These are phyloP conservation scores for Botrytis tulipae DNA, from an alignment of 2,329 filamentous ascomycete genomes.

Conservation along the genomic window DNA sequence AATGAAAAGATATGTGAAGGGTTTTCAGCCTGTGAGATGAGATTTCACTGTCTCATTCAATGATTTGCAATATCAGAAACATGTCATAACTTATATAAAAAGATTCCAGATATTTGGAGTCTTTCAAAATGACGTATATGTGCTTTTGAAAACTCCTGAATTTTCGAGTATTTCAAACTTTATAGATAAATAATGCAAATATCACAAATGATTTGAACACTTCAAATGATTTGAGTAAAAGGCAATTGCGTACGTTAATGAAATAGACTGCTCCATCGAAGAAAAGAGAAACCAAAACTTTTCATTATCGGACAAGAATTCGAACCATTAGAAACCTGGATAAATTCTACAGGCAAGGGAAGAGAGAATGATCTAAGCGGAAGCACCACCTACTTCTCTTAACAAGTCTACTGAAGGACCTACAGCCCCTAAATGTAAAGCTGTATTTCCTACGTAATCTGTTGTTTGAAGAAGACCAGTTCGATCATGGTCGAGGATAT, in stretches of 20 bases:
- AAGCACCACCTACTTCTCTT: constrained; percentile 46
- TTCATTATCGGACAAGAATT: background rate
- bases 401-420: constrained; percentile 53
- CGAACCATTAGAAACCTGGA: background rate
- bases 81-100: background rate
- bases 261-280: background rate
- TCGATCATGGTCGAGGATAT: constrained; percentile 35
- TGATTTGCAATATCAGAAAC: background rate
- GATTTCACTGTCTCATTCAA: background rate
- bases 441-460: constrained; percentile 43
- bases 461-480: constrained; percentile 38
- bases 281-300: background rate
- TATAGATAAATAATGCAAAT: background rate
- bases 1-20: background rate
- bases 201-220: background rate
- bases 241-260: background rate
- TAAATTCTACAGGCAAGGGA: background rate
- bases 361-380: background rate
- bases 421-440: constrained; percentile 42
- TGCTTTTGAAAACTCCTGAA: background rate
- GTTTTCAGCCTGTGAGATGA: background rate
- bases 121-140: background rate
- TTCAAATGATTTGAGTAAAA: background rate
- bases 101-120: background rate
- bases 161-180: background rate